A percentile compares a stretch with the other conserved stretches of the same genome.
phyloP scores from a whole-genome alignment of 495 filamentous ascomycete species.

The Aspergillus incahuasiensis region DNA sequence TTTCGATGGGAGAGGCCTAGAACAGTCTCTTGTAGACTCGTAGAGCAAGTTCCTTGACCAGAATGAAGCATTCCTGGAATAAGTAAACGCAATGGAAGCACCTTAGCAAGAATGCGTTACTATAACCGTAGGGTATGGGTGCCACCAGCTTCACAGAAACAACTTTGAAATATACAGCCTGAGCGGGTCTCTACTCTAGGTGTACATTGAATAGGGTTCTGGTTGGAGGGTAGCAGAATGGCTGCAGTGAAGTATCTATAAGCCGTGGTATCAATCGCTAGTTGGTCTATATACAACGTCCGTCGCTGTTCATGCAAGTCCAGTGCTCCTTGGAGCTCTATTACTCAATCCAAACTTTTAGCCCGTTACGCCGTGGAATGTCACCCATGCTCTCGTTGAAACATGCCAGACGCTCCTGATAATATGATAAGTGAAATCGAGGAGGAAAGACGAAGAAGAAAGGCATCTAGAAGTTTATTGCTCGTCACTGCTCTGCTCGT shows the following conservation, averaged over 20 bases:
- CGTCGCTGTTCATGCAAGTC: neutral
- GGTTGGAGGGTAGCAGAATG: neutral
- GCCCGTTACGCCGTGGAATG: slow-evolving; percentile 2
- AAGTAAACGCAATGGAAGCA: neutral
- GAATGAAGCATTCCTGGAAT: neutral
- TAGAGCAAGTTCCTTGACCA: neutral
- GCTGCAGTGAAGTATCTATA: neutral
- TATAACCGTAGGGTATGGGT: too few species aligned
- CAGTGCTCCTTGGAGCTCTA: neutral
- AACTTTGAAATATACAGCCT: neutral
- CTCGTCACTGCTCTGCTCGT: slow-evolving; percentile 37
- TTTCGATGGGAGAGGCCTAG: neutral
- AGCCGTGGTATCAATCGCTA: neutral
- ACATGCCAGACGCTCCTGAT: slow-evolving; percentile 1
- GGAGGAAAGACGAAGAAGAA: neutral
- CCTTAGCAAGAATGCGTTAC: too few species aligned
- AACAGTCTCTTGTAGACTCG: neutral
- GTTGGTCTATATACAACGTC: neutral
- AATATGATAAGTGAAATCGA: neutral
- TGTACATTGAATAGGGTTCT: neutral
- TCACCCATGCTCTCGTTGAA: neutral
- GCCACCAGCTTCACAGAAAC: neutral
- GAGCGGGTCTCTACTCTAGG: neutral
- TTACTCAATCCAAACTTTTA: neutral
- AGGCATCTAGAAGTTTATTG: slow-evolving; percentile 6